Conservation (phyloP, 2,329 filamentous ascomycete genomes). For the Orbilia ellipsospora region DNA sequence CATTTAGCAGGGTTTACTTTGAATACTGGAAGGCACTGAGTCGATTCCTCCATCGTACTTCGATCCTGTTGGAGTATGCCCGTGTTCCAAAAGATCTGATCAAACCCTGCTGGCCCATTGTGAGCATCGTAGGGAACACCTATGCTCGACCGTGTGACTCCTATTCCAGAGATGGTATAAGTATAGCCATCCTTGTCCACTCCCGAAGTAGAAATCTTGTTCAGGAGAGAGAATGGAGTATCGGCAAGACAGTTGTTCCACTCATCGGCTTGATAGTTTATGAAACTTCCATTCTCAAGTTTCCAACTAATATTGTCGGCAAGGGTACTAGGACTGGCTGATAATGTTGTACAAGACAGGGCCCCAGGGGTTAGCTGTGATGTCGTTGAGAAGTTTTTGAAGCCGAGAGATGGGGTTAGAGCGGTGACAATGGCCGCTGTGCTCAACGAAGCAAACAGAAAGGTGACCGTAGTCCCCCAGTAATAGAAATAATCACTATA, state of each 20-base stretch:
- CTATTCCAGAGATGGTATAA: conserved; percentile 36
- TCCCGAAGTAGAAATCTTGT: conserved; percentile 30
- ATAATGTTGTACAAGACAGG: conserved; percentile 34
- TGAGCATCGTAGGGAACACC: conserved; percentile 45
- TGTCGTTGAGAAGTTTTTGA: conserved; percentile 44
- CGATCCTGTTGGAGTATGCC: conserved; percentile 30
- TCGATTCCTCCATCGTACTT: conserved; percentile 36
- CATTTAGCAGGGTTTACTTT: conserved; percentile 45
- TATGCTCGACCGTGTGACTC: conserved; percentile 46
- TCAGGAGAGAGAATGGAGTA: conserved; percentile 38
- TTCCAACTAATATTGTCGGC: conserved; percentile 29
- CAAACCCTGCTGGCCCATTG: conserved; percentile 43
- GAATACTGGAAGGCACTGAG: conserved; percentile 48
- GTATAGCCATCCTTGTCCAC: conserved; percentile 42
- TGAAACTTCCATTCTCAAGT: conserved; percentile 36
- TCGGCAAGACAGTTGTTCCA: conserved; percentile 41
- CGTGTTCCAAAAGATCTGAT: conserved; percentile 43
- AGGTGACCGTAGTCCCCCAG: conserved; percentile 46
- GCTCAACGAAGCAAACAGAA: conserved; percentile 40
- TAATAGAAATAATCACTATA: conserved; percentile 51
- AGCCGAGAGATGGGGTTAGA: conserved; percentile 45
- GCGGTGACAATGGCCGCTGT: conserved; percentile 40
- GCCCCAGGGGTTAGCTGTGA: conserved; percentile 44
- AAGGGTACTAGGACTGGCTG: background rate
- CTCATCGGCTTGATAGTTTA: conserved; percentile 37